A percentile compares a stretch with the other conserved stretches of the same genome.
Conservation (phyloP, 2,329 filamentous ascomycete species). For the Immersiporthe knoxdaviesiana region DNA sequence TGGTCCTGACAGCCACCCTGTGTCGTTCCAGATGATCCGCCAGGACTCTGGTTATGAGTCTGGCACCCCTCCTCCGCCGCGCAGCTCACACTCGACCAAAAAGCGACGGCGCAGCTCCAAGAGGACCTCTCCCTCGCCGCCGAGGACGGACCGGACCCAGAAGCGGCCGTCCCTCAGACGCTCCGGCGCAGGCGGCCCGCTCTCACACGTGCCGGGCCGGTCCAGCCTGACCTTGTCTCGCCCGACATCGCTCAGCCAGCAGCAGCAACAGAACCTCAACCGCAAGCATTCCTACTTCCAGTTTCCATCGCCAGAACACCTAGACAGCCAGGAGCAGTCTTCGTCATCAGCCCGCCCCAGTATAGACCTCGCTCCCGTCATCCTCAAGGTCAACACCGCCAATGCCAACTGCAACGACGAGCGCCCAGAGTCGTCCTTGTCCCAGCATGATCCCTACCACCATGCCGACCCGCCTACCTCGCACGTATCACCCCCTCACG, state of each 20-base stretch:
- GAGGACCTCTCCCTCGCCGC: constrained; percentile 37
- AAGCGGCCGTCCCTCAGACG: constrained; percentile 48
- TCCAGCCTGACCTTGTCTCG: constrained; percentile 34
- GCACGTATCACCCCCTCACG: constrained; percentile 41
- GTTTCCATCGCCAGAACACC: constrained; percentile 26
- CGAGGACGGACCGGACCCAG: constrained; percentile 37
- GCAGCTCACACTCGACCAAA: constrained; percentile 40
- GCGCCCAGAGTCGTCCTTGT: constrained; percentile 31
- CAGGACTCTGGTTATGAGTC: constrained; percentile 65
- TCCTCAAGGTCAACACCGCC: constrained; percentile 27
- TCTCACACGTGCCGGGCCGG: constrained; percentile 33
- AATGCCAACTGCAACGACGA: constrained; percentile 9
- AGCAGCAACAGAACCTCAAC: constrained; percentile 35
- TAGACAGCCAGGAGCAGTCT: constrained; percentile 22
- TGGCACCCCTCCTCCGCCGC: constrained; percentile 43
- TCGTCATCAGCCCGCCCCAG: constrained; percentile 11
- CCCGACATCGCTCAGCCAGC: constrained; percentile 33
- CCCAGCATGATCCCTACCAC: constrained; percentile 26
- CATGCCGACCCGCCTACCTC: constrained; percentile 29
- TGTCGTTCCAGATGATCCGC: constrained; percentile 50
- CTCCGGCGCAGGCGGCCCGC: constrained; percentile 43
- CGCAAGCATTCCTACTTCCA: constrained; percentile 49
- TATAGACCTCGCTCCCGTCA: constrained; percentile 23
- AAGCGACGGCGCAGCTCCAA: constrained; percentile 36
- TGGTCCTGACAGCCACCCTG: constrained; percentile 36